Base-by-base conservation (phyloP, 2,329 filamentous ascomycete genomes). In the Dactylellina leptospora region DNA sequence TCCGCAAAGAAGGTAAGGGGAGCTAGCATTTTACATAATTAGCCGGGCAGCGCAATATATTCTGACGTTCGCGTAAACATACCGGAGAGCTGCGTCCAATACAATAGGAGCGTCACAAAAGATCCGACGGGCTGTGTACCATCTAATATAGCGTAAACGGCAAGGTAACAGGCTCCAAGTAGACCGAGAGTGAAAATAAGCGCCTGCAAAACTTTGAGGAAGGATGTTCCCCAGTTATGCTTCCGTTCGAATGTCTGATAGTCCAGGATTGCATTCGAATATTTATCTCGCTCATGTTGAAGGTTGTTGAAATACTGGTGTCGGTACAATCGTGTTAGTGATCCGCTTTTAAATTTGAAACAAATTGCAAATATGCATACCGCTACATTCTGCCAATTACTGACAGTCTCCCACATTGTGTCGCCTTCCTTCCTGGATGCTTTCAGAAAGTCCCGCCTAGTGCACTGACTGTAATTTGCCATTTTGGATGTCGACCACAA, bases 81-180 rank as follows among this genome's bases (percentile, higher is more conserved):
- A 79, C 74, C 77, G 76, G 76, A 82, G 73, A 85, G 72, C 78
- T 83, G 78, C 76, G 80, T 79, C 88, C 88, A 91, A 78, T 90
- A 90, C 30, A 85, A 83, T 13, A 88, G 81, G 23, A 91, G 79
- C 16, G 87, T 87, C 3, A 90, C 85, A 72, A 91, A 87, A 69
- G 84, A 84, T 40, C 87, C 87, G 10, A 88, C 80, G 0, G 83
- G 81, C 45, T 82, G 82, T 6, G 78, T 77, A 0, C 83, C 83
- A 36, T 80, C 80, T 0, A 82, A 79, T 30, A 88, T 83, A 73
- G 85, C 82, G 63, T 83, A 82, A 5, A 84, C 82, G 2, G 84
- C 85, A 11, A 87, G 80, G 54, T 85, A 77, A 77, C 82, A 80
- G 74, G 81, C 82, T 73, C 82, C 79, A 40, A 84, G 75, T 61